Evolutionary conservation across 495 filamentous ascomycete species (phyloP), one percentile per base, ranked within the genome.

Genomic region (Podospora bellae-mahoneyi): DNA sequence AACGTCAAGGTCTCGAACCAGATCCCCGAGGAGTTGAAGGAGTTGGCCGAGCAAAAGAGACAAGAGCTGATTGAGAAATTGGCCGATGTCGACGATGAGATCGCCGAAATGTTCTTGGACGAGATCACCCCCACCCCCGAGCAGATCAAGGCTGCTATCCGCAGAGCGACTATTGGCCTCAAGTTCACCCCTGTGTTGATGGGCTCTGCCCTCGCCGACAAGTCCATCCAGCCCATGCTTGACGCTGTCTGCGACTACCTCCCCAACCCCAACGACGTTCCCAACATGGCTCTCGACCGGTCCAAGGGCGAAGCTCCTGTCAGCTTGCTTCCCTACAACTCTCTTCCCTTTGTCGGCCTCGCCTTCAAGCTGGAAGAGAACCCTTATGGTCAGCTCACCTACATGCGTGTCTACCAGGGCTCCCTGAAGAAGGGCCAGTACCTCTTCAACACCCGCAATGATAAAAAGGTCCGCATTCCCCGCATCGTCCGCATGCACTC

Each of bases 401-500:
- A 98, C 78, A 94, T 99, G 67, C 92, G 96, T 71, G 96, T 99
- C 28, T 99, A 99, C 83, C 96, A 99, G 79, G 96, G 96, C 69
- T 86, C 87, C 23, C 81, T 99, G 67, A 91, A 85, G 79, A 98
- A 96, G 84, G 91, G 93, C 56, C 84, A 89, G 73, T 90, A 92
- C 76, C 88, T 99, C 39, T 97, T 89, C 87, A 99, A 99, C 76
- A 92, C 95, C 10, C 90, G 94, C 68, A 93, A 86, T 63, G 89
- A 92, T 77, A 97, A 98, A 85, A 98, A 95, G 81, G 89, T 99
- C 76, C 95, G 96, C 79, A 88, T 98, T 67, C 96, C 96, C 23
- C 90, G 94, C 73, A 99, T 99, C 74, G 96, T 99, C 60, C 91
- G 96, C 59, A 99, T 99, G 96, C 96, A 99, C 84, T 97, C 93